Evolutionary conservation across 2,329 filamentous ascomycete genomes (phyloP), one percentile per base, ranked within the genome.

Genomic region (Penicillium sp.): DNA sequence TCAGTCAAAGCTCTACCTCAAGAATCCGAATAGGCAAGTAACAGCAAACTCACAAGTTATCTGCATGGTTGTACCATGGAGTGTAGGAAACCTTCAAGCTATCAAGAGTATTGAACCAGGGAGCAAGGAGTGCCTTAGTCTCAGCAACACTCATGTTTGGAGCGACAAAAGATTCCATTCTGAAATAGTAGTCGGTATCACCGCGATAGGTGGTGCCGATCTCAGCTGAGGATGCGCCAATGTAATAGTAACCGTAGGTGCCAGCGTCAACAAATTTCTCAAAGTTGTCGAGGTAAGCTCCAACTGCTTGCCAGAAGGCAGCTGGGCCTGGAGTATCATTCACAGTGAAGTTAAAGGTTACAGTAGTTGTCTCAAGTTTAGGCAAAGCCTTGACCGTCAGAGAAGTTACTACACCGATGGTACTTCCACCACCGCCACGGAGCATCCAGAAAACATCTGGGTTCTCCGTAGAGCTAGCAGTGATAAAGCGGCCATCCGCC

Each of bases 341-440:
- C 12, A 62, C 42, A 0, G 60, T 62, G 46, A 59, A 63, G 45
- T 63, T 62, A 49, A 63, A 63, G 2, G 59, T 62, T n/a, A 63
- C 60, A 1, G 55, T 49, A 3, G 60, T 63, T 1, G 60, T 62
- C 15, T 54, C 46, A 24, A 63, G 26, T 18, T 59, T 37, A 7
- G 60, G 58, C 9, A 55, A 34, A 1, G 59, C 58, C 24, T 56
- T 60, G 15, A 63, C 39, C 1, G 52, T 74, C 23, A 72, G 62
- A n/a, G 70, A 66, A 18, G 68, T 69, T 4, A 79, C 75, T 4
- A 79, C 68, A 10, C 76, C 77, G 55, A 75, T 74, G 50, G 60
- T 65, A 23, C 80, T 81, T 0, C 82, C 83, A 6, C 84, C 84
- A 10, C 83, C 83, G 4, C 80, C 80, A 18, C 77, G 72, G 4